Conservation (phyloP, 345 rosid genomes). For the Heritiera fomes region DNA sequence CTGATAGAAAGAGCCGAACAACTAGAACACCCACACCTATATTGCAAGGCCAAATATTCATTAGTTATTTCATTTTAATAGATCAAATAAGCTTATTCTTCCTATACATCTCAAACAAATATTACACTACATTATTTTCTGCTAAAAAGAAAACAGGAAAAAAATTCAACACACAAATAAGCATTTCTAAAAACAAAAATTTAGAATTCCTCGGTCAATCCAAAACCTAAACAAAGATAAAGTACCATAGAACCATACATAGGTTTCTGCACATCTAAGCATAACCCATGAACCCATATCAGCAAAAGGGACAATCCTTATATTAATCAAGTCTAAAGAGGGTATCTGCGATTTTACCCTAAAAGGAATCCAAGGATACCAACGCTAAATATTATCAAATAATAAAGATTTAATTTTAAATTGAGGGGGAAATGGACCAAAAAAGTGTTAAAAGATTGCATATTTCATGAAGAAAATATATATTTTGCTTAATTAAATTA, state of each 20-base stretch:
- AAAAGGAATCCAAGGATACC: background rate
- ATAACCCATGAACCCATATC: background rate
- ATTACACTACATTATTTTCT: background rate
- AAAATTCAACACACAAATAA: background rate
- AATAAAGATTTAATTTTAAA: background rate
- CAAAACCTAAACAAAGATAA: background rate
- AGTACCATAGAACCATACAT: background rate
- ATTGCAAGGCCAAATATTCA: background rate
- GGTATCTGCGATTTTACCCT: background rate
- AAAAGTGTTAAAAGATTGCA: background rate
- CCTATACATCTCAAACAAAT: background rate
- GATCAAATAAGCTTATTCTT: background rate
- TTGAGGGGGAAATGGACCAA: background rate
- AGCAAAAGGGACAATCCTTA: background rate
- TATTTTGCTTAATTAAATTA: background rate
- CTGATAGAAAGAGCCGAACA: background rate
- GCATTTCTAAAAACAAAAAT: background rate
- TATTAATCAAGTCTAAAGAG: background rate
- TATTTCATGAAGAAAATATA: background rate
- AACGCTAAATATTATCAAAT: background rate
- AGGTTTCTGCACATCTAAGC: background rate
- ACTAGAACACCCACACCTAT: constrained; percentile 14
- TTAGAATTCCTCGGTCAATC: background rate
- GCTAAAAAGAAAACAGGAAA: background rate
- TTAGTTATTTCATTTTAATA: background rate